phyloP scores from a whole-genome alignment of 208 protist species.

The Acanthamoeba royreba region DNA sequence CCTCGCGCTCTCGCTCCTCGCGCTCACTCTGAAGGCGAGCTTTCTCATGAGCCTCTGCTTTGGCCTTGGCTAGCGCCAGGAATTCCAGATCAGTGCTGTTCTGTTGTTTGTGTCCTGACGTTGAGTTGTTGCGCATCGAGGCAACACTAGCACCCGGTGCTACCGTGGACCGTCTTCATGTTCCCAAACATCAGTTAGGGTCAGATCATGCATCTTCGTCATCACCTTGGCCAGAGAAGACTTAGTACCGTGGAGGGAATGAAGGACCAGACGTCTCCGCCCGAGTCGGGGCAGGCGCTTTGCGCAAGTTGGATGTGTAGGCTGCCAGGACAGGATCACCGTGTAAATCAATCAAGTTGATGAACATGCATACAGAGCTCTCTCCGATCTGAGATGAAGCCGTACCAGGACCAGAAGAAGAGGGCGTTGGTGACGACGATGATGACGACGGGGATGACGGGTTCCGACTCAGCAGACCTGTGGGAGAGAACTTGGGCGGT shows the following conservation, averaged over 20 bases:
- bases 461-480: not conserved
- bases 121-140: not conserved
- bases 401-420: not conserved
- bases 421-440: not conserved
- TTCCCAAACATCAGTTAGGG: too few relatives aligned
- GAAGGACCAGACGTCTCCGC: not conserved
- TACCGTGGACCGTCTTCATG: not conserved
- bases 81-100: not conserved
- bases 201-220: not conserved
- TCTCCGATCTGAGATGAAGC: not conserved
- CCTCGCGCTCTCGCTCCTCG: not conserved
- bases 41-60: not conserved
- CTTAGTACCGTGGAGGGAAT: not conserved
- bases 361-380: too few relatives aligned
- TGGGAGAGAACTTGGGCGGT: not conserved
- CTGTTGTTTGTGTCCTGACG: not conserved
- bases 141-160: not conserved
- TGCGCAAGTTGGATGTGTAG: not conserved
- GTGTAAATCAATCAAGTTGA: too few relatives aligned
- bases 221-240: not conserved
- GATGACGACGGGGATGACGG: not conserved
- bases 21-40: not conserved
- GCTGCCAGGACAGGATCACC: not conserved
- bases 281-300: not conserved
- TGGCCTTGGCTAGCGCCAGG: slow-evolving; percentile 18